Evolutionary conservation across 148 eudicot species (phyloP).

Genomic region (Spergularia marina): DNA sequence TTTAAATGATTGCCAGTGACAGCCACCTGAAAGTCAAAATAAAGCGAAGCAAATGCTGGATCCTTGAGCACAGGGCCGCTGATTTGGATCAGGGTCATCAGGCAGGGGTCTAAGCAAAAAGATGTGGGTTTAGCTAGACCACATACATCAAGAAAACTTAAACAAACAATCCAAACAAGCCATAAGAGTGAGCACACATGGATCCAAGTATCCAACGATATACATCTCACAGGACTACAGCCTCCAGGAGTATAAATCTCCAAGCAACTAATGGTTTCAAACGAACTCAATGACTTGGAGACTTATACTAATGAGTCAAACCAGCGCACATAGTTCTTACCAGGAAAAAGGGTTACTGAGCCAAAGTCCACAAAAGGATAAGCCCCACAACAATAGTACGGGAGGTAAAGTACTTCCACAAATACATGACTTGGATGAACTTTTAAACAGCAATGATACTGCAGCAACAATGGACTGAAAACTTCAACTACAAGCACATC

Average conservation of each 20-base stretch:
- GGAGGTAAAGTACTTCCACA: conserved; percentile 1
- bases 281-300: too few relatives aligned
- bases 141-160: too few relatives aligned
- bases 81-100: too few relatives aligned
- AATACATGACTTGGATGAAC: neutral
- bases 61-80: too few relatives aligned
- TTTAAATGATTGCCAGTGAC: too few relatives aligned
- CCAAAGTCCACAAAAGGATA: neutral
- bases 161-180: too few relatives aligned
- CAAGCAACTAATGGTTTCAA: neutral
- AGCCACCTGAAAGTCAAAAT: too few relatives aligned
- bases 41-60: too few relatives aligned
- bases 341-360: neutral
- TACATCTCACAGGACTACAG: neutral
- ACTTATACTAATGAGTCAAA: too few relatives aligned
- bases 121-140: too few relatives aligned
- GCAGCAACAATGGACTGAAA: neutral
- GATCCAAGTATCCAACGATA: neutral
- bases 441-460: neutral
- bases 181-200: neutral
- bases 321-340: neutral
- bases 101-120: too few relatives aligned
- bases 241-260: neutral
- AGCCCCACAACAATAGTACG: neutral
- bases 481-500: neutral